phyloP scores from a whole-genome alignment of 371 early-diverging fungal species.

The Mucor ambiguus region DNA sequence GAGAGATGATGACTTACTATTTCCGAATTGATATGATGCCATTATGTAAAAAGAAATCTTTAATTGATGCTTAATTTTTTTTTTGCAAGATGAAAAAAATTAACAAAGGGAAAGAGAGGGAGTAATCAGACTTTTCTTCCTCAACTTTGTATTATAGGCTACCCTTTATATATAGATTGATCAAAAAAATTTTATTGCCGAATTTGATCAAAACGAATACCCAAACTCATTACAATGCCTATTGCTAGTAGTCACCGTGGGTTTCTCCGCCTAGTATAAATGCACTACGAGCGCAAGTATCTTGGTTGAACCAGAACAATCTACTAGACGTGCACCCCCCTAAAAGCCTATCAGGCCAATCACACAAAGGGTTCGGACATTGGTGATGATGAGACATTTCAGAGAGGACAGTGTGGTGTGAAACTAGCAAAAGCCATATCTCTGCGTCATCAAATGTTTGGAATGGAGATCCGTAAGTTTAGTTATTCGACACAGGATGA shows the following conservation, averaged over 20 bases:
- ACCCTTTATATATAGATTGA: slow-evolving; percentile 1
- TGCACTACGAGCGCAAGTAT: neutral
- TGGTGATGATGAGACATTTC: neutral
- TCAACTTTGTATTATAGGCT: neutral
- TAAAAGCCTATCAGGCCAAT: slow-evolving; percentile 2
- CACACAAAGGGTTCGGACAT: neutral
- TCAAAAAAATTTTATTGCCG: slow-evolving; percentile 13
- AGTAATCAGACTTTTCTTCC: neutral
- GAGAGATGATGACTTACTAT: slow-evolving; percentile 8
- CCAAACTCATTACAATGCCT: neutral
- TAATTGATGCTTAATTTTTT: slow-evolving; percentile 3
- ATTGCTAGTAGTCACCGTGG: neutral
- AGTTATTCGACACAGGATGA: neutral
- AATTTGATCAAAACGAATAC: slow-evolving; percentile 3
- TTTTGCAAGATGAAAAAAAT: neutral
- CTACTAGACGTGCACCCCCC: neutral
- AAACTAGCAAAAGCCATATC: neutral
- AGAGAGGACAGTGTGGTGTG: neutral
- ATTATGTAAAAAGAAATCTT: neutral
- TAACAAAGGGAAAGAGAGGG: neutral
- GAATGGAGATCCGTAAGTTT: neutral
- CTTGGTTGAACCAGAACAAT: neutral
- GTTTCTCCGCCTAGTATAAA: slow-evolving; percentile 1
- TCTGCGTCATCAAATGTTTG: neutral
- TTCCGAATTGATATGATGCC: slow-evolving; percentile 28